phyloP scores from a whole-genome alignment of 805 yeast species.

The Clavispora santaluciae region DNA sequence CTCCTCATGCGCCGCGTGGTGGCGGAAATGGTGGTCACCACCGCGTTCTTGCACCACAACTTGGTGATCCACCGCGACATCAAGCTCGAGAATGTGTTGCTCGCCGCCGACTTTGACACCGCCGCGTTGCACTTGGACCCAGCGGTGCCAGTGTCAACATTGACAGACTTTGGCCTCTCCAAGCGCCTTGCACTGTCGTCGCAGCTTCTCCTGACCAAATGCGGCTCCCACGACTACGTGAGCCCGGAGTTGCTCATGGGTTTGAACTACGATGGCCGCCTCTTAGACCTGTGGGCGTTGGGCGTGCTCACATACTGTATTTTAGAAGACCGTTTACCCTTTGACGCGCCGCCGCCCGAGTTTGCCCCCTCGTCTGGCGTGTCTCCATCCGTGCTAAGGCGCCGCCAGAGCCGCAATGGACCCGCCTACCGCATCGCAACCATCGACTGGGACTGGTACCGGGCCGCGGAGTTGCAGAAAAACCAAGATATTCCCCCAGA shows the following conservation, averaged over 20 bases:
- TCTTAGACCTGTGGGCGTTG: conserved; percentile 91
- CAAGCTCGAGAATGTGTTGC: conserved; percentile 79
- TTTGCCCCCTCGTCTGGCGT: conserved; percentile 29
- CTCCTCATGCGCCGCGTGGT: conserved; percentile 56
- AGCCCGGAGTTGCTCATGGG: conserved; percentile 94
- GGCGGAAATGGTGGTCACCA: conserved; percentile 65
- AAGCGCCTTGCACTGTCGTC: conserved; percentile 56
- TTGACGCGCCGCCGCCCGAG: conserved; percentile 70
- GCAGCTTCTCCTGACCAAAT: conserved; percentile 74
- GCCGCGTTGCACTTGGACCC: background rate
- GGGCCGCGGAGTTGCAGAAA: conserved; percentile 16
- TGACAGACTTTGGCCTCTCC: conserved; percentile 89
- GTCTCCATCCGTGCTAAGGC: conserved; percentile 38
- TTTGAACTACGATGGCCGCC: conserved; percentile 82
- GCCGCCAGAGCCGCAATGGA: conserved; percentile 43
- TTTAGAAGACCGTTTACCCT: conserved; percentile 84
- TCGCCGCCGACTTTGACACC: conserved; percentile 28
- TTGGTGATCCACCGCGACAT: conserved; percentile 85
- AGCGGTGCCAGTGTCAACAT: conserved; percentile 41
- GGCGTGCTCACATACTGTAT: conserved; percentile 88
- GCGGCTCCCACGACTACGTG: conserved; percentile 96
- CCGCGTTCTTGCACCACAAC: conserved; percentile 60
- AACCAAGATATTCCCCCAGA: conserved; percentile 6
- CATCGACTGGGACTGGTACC: conserved; percentile 86
- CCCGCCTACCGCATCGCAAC: conserved; percentile 88